These are phyloP conservation scores for Dictyostelium capitatum DNA, from an alignment of 78 protist genomes.

Conservation along the genomic window DNA sequence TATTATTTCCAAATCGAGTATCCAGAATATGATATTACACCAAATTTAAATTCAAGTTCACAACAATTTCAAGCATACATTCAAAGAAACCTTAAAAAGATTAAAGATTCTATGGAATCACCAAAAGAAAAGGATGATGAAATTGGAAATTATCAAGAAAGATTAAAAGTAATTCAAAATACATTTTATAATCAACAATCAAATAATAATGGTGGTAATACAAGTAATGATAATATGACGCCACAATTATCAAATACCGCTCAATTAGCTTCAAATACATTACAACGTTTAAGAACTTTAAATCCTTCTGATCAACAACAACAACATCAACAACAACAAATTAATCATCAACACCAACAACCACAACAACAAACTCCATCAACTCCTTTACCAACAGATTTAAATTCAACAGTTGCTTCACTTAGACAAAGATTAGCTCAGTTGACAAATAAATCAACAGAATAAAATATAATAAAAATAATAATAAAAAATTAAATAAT, in stretches of 20 bases:
- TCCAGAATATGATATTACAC: conserved; percentile 62
- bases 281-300: conserved; percentile 39
- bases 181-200: conserved; percentile 18
- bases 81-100: conserved; percentile 31
- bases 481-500: background rate
- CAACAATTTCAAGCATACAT: conserved; percentile 53
- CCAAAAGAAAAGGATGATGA: background rate
- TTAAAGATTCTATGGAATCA: conserved; percentile 3
- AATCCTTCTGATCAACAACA: background rate
- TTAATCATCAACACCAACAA: too few species aligned
- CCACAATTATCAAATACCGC: conserved; percentile 31
- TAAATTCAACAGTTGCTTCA: conserved; percentile 59
- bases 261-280: conserved; percentile 22
- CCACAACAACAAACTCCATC: background rate
- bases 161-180: conserved; percentile 43
- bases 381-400: conserved; percentile 9
- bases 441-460: conserved; percentile 44
- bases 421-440: conserved; percentile 70
- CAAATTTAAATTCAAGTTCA: conserved; percentile 26
- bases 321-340: background rate
- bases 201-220: background rate
- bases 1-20: conserved; percentile 53
- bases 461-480: conserved; percentile 8
- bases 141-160: conserved; percentile 27
- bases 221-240: background rate